Base-by-base conservation (phyloP, 371 early-diverging fungal genomes). In the Mortierella sp. region DNA sequence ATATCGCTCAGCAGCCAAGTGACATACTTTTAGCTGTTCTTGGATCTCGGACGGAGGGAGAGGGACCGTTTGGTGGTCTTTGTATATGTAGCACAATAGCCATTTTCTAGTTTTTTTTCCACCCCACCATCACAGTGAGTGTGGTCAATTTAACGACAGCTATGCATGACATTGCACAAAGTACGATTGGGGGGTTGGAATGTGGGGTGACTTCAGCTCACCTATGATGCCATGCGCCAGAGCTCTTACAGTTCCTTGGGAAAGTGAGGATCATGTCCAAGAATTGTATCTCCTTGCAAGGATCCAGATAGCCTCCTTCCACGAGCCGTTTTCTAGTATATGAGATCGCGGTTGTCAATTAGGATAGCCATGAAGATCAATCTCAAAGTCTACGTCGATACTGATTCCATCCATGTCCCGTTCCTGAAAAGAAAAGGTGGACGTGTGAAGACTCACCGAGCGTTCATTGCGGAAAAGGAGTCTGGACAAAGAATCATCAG, bases 151-250 rank as follows among this genome's bases (percentile, higher is more conserved):
- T n/a, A n/a, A n/a, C n/a, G n/a, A n/a, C n/a, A n/a, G n/a, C 16
- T n/a, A 16, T n/a, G 16, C 16, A n/a, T n/a, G n/a, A n/a, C n/a
- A n/a, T n/a, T n/a, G n/a, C n/a, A n/a, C n/a, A n/a, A n/a, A n/a
- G n/a, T n/a, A n/a, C n/a, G n/a, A n/a, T n/a, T n/a, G n/a, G n/a
- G n/a, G n/a, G n/a, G n/a, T n/a, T n/a, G n/a, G n/a, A n/a, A n/a
- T n/a, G n/a, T n/a, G n/a, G n/a, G n/a, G n/a, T n/a, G n/a, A n/a
- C n/a, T n/a, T n/a, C n/a, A n/a, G 16, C 45, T 34, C 26, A 58
- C 69, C 86, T 63, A 64, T 87, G 86, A 79, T 84, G 76, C 88
- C 88, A 87, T 1, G 85, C 85, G 41, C 82, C 64, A 0, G 82
- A 72, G 43, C 86, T 86, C 50, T 87, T 87, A n/a, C 86, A 71